These are phyloP conservation scores for Bipolaris zeicola DNA, from an alignment of 2,329 filamentous ascomycete genomes.

Conservation along the genomic window DNA sequence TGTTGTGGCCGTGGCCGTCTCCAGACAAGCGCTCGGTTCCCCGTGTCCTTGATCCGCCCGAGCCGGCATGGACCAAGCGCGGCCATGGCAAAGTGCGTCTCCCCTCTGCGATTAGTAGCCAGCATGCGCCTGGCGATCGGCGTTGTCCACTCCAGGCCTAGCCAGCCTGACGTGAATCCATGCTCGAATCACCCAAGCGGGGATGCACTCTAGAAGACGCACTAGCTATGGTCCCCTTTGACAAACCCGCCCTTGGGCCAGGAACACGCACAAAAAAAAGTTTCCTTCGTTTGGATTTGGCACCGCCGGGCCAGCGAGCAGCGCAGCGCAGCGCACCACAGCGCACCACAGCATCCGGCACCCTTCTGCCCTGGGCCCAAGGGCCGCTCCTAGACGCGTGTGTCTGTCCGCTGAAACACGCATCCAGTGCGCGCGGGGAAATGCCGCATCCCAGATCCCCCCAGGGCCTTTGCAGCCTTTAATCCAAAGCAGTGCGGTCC, in stretches of 20 bases:
- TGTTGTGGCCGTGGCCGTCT: constrained; percentile 16
- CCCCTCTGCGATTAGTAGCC: too few species aligned
- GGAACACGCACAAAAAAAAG: constrained; percentile 31
- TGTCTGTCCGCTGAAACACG: constrained; percentile 20
- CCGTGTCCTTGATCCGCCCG: constrained; percentile 30
- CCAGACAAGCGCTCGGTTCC: constrained; percentile 33
- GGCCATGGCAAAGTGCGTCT: constrained; percentile 14
- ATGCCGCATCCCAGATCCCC: constrained; percentile 10
- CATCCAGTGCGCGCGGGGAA: constrained; percentile 17
- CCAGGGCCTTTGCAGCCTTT: constrained; percentile 15
- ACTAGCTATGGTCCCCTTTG: constrained; percentile 21
- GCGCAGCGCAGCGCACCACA: too few species aligned
- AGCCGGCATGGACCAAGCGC: constrained; percentile 25
- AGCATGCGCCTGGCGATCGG: constrained; percentile 24
- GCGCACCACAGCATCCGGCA: too few species aligned
- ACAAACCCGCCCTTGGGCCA: constrained; percentile 24
- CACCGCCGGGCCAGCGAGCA: background rate
- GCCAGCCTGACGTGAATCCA: constrained; percentile 13
- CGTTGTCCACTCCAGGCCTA: constrained; percentile 24
- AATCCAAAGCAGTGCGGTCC: constrained; percentile 10
- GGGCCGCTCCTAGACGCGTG: constrained; percentile 8
- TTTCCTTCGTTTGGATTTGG: constrained; percentile 20
- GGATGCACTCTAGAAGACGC: constrained; percentile 17
- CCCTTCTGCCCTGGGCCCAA: background rate
- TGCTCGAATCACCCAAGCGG: constrained; percentile 32